phyloP scores from a whole-genome alignment of 352 stramenopile species.

The Phytophthora tentaculata region DNA sequence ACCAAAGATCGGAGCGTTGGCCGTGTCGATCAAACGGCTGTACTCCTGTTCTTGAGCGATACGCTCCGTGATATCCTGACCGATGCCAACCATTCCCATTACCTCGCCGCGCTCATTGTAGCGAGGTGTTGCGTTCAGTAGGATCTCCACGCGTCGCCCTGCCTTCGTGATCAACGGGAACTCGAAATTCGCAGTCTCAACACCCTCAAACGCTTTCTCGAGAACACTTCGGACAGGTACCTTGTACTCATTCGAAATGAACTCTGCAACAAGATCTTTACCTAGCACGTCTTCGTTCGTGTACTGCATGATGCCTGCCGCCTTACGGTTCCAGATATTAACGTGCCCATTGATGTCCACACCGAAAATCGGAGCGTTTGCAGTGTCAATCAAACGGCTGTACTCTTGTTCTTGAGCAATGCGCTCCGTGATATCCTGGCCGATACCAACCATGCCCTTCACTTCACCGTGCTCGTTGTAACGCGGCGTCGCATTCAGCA shows the following conservation, averaged over 20 bases:
- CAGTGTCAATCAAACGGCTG: constrained; percentile 61
- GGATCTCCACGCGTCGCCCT: neutral
- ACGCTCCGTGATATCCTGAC: constrained; percentile 64
- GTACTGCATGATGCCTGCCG: constrained; percentile 70
- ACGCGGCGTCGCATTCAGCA: constrained; percentile 75
- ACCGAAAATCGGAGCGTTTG: constrained; percentile 87
- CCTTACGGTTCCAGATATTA: constrained; percentile 75
- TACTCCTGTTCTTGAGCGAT: constrained; percentile 76
- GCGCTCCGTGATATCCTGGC: constrained; percentile 74
- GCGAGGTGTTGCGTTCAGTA: neutral
- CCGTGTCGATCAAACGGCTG: constrained; percentile 80
- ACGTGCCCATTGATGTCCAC: constrained; percentile 61
- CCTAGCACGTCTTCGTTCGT: constrained; percentile 56
- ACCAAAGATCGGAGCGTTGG: constrained; percentile 67
- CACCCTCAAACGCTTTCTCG: constrained; percentile 44
- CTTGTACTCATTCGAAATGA: constrained; percentile 54
- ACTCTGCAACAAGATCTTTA: constrained; percentile 51
- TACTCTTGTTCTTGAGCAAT: constrained; percentile 61
- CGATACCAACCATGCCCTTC: constrained; percentile 74
- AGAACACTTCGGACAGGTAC: constrained; percentile 42
- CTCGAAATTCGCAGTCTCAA: constrained; percentile 49
- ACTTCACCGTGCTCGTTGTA: constrained; percentile 65
- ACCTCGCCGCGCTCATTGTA: constrained; percentile 22
- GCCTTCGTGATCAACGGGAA: constrained; percentile 9
- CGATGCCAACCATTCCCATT: constrained; percentile 51